A percentile compares a stretch with the other conserved stretches of the same genome.
phyloP scores from a whole-genome alignment of 306 rosid species.

The Cicer cuneatum region DNA sequence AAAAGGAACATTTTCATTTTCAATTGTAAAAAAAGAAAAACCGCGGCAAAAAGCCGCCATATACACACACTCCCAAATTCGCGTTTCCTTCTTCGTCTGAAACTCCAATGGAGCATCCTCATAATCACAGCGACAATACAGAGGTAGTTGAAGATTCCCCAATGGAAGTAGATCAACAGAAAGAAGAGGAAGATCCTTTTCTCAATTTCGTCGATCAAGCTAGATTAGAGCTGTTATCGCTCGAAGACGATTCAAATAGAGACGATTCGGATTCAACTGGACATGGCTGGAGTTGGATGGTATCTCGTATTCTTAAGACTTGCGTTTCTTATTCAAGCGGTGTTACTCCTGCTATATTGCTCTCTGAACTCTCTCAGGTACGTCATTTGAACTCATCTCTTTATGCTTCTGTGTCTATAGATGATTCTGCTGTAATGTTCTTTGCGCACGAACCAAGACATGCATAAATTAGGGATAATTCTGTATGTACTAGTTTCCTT shows the following conservation, averaged over 20 bases:
- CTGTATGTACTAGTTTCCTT: too few species aligned
- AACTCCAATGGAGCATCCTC: constrained; percentile 34
- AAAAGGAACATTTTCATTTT: constrained; percentile 16
- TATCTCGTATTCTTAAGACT: constrained; percentile 77
- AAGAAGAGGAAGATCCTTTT: constrained; percentile 66
- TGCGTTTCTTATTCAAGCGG: constrained; percentile 84
- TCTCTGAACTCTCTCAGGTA: constrained; percentile 86
- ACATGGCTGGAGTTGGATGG: constrained; percentile 85
- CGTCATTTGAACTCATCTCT: not conserved
- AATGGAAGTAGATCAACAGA: constrained; percentile 58
- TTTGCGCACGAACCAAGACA: not conserved
- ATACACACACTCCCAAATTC: not conserved
- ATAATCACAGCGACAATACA: not conserved
- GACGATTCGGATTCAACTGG: constrained; percentile 44
- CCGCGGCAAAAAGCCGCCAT: constrained; percentile 43
- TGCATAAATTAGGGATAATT: constrained; percentile 34
- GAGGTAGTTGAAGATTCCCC: constrained; percentile 43
- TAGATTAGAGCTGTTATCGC: constrained; percentile 58
- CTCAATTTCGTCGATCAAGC: constrained; percentile 74
- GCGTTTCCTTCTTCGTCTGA: not conserved
- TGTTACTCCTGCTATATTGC: constrained; percentile 83
- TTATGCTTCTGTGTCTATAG: not conserved
- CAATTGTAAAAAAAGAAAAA: constrained; percentile 48
- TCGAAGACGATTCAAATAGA: constrained; percentile 52
- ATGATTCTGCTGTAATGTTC: not conserved